A percentile compares a stretch with the other conserved stretches of the same genome.
phyloP scores from a whole-genome alignment of 1,139 yeast species.

The Zygoascus hellenicus region DNA sequence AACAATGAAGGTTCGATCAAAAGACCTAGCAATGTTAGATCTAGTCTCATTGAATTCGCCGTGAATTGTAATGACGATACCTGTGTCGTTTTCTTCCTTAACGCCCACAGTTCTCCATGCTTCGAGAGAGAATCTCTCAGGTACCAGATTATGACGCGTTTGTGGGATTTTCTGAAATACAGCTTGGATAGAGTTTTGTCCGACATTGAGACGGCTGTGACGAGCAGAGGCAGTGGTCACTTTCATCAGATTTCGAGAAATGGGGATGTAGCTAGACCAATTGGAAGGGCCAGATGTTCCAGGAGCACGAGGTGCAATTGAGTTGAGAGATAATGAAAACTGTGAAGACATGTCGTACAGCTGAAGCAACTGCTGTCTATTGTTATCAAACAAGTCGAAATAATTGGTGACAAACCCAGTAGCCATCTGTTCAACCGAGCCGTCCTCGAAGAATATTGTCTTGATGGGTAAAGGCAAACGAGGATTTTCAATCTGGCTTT shows the following conservation, averaged over 20 bases:
- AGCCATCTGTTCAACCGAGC: slow-evolving; percentile 63
- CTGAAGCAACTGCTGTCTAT: slow-evolving; percentile 61
- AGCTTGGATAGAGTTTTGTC: slow-evolving; percentile 60
- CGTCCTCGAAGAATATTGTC: slow-evolving; percentile 74
- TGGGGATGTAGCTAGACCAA: slow-evolving; percentile 38
- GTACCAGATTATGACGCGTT: slow-evolving; percentile 66
- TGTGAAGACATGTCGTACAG: slow-evolving; percentile 80
- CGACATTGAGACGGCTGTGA: slow-evolving; percentile 59
- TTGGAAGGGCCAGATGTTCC: slow-evolving; percentile 18
- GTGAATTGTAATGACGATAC: slow-evolving; percentile 71
- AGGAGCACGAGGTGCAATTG: slow-evolving; percentile 37
- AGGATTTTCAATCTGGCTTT: slow-evolving; percentile 47
- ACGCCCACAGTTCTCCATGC: slow-evolving; percentile 48
- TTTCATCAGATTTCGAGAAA: slow-evolving; percentile 71
- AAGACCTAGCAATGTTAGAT: slow-evolving; percentile 59
- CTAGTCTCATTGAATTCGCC: slow-evolving; percentile 71
- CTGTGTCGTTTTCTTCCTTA: slow-evolving; percentile 55
- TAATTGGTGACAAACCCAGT: slow-evolving; percentile 72
- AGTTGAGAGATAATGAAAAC: slow-evolving; percentile 63
- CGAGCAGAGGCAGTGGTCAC: slow-evolving; percentile 55
- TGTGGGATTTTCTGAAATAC: slow-evolving; percentile 65
- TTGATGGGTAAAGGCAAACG: slow-evolving; percentile 43
- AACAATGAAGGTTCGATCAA: slow-evolving; percentile 79
- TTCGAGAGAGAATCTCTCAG: slow-evolving; percentile 70
- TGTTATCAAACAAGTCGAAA: slow-evolving; percentile 74